Evolutionary conservation across 768 basidiomycete genomes (phyloP), one percentile per base, ranked within the genome.

Genomic region (Galerina marginata): DNA sequence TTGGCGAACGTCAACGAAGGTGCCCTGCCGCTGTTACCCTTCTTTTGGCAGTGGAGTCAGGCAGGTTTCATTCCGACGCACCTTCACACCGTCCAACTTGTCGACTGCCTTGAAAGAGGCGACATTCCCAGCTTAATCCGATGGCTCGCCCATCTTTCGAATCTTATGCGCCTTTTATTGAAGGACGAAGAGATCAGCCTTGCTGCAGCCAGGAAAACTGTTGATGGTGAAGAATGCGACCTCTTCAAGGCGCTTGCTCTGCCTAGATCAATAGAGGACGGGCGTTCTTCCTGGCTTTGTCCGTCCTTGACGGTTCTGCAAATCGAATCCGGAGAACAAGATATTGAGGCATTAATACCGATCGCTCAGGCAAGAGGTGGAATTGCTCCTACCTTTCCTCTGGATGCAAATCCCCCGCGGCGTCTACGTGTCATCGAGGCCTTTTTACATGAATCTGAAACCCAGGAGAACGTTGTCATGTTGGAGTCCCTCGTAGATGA

Each of bases 31-130:
- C 45, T 70, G 42, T 16, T 49, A 10, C 61, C 63, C 16, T 58
- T 74, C 46, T 67, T 74, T 40, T 59, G 66, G 0, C 68, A 72
- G 26, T 75, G 72, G 74, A 73, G 70, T 56, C 62, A 72, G 26
- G 48, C 62, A 2, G 43, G 43, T 1, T 67, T 54, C 48, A 40
- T 71, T 1, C 72, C 74, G 2, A 36, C 39, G 10, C 33, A 63
- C 6, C 63, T 75, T 1, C 72, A 73, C 33, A 68, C 68, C 25
- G 65, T 77, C 53, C 68, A 73, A 26, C 63, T 75, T 2, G 37
- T 60, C 10, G 48, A 70, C 11, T 68, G 67, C 44, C 45, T 75
- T 20, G 33, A 42, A 16, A 15, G 55, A 14, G 29, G 23, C 25
- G 72, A 74, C 44, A 56, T 71, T 6, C 64, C 70, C 1, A 67